Conservation (phyloP, 345 rosid genomes). For the Eucalyptus polybractea region DNA sequence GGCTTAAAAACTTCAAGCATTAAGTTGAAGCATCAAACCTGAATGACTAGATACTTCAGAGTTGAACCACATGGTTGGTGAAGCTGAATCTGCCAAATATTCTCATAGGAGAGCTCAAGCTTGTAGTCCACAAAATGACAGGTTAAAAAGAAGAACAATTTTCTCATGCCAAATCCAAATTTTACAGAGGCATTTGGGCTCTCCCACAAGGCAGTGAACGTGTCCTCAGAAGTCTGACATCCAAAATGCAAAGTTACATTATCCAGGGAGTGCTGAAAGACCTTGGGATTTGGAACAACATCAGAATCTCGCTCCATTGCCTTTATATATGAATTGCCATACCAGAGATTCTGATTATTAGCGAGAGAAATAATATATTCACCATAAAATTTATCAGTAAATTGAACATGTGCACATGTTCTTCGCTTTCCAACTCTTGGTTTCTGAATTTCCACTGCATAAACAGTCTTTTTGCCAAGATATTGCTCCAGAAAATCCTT, state of each 20-base stretch:
- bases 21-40: conserved; percentile 7
- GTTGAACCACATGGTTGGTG: neutral
- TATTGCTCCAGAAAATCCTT: conserved; percentile 1
- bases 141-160: conserved; percentile 4
- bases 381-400: neutral
- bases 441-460: neutral
- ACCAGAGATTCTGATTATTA: neutral
- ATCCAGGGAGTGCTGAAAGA: neutral
- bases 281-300: neutral
- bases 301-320: neutral
- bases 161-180: conserved; percentile 1
- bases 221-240: conserved; percentile 1
- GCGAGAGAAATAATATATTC: neutral
- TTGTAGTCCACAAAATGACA: neutral
- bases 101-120: conserved; percentile 21
- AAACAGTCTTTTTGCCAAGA: neutral
- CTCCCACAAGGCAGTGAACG: conserved; percentile 15
- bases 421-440: neutral
- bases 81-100: conserved; percentile 14
- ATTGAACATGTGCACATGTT: conserved; percentile 5
- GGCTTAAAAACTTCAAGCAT: neutral
- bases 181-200: neutral
- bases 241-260: conserved; percentile 8
- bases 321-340: conserved; percentile 2
- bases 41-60: conserved; percentile 7